Evolutionary conservation across 192 early-diverging fungal species (phyloP).

Genomic region (Haplosporangium gracile): DNA sequence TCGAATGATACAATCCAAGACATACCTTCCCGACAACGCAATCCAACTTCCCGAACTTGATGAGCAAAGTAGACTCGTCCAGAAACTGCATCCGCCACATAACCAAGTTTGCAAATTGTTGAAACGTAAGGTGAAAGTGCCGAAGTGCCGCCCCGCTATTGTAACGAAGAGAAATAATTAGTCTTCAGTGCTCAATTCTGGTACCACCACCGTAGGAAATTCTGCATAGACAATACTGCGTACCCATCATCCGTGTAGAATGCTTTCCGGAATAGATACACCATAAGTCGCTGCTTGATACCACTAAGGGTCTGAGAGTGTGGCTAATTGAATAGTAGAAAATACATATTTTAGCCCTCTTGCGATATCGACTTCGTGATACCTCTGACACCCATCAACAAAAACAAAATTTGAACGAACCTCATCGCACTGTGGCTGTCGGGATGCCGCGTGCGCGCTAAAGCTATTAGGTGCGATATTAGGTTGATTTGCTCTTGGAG

Average conservation of each 20-base stretch:
- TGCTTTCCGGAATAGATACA: conserved; percentile 73
- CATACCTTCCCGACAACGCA: conserved; percentile 65
- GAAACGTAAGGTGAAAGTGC: conserved; percentile 77
- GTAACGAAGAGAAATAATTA: neutral
- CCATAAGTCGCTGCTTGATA: conserved; percentile 77
- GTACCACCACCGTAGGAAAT: neutral
- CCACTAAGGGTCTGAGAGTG: conserved; percentile 66
- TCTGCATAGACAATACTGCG: conserved; percentile 22
- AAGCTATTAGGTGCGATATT: neutral
- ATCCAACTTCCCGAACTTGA: conserved; percentile 77
- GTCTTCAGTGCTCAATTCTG: neutral
- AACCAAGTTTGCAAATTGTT: conserved; percentile 67
- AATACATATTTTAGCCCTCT: neutral
- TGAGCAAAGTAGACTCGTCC: conserved; percentile 66
- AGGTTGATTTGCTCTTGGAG: conserved; percentile 7
- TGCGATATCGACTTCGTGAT: too few relatives aligned
- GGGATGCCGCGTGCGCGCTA: conserved; percentile 26
- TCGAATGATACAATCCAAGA: neutral
- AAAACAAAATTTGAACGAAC: conserved; percentile 5
- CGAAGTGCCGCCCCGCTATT: conserved; percentile 57
- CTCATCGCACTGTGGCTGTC: conserved; percentile 31
- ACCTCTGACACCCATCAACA: neutral
- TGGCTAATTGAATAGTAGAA: conserved; percentile 14
- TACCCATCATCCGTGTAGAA: conserved; percentile 57
- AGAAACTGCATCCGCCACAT: conserved; percentile 83